These are phyloP conservation scores for Suillus sp. DNA, from an alignment of 768 basidiomycete species.

Conservation along the genomic window DNA sequence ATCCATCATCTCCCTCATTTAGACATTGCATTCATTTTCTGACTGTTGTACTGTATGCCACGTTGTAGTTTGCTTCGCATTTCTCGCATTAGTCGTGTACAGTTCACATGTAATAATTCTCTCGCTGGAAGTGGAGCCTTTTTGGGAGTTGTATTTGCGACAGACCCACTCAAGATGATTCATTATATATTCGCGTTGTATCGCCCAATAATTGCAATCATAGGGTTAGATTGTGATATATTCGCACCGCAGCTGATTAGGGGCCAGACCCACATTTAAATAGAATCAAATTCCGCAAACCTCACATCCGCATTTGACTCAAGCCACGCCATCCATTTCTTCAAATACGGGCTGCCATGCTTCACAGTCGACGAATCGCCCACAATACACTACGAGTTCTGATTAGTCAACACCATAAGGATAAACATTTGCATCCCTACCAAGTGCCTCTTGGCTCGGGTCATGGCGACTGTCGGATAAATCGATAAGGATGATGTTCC, in stretches of 20 bases:
- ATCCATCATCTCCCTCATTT: constrained; percentile 1
- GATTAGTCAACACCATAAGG: not conserved
- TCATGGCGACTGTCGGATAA: constrained; percentile 76
- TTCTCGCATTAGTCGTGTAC: not conserved
- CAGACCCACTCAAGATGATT: not conserved
- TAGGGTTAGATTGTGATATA: not conserved
- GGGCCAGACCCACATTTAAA: not conserved
- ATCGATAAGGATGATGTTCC: not conserved
- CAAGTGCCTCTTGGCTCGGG: constrained; percentile 83
- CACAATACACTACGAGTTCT: constrained; percentile 69
- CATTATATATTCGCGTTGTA: not conserved
- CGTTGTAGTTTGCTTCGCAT: constrained; percentile 16
- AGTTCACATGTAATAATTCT: constrained; percentile 1
- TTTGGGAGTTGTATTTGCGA: not conserved
- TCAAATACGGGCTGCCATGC: constrained; percentile 82
- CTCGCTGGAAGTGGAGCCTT: not conserved
- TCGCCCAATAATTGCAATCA: not conserved
- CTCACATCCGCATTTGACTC: constrained; percentile 90
- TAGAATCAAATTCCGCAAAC: constrained; percentile 69
- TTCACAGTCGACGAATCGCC: constrained; percentile 92
- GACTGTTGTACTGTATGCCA: constrained; percentile 11
- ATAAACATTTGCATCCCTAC: constrained; percentile 46
- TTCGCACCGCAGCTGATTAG: not conserved
- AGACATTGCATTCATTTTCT: constrained; percentile 8
- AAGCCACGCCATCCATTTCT: constrained; percentile 89